phyloP scores from a whole-genome alignment of 768 basidiomycete species.

The Mycena sanguinolenta region DNA sequence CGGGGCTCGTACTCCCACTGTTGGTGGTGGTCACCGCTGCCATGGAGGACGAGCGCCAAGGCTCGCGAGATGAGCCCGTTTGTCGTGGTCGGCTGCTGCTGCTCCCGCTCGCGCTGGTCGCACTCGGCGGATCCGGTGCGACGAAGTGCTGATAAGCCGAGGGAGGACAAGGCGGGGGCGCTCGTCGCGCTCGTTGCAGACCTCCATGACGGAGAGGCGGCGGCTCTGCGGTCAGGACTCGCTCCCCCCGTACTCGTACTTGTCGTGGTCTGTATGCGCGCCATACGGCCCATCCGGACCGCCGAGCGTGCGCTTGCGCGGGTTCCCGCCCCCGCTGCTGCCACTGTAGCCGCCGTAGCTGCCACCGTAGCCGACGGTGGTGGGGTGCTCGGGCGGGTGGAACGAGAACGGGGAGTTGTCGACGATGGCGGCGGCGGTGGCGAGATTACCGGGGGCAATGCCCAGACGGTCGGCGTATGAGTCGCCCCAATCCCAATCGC shows the following conservation, averaged over 20 bases:
- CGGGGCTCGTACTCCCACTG: slow-evolving; percentile 37
- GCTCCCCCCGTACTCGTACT: slow-evolving; percentile 77
- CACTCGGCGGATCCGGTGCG: slow-evolving; percentile 47
- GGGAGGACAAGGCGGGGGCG: slow-evolving; percentile 60
- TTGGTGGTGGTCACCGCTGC: slow-evolving; percentile 48
- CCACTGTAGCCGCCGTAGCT: too few species aligned
- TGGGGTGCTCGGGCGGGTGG: slow-evolving; percentile 43
- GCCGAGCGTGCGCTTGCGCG: slow-evolving; percentile 66
- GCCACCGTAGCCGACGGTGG: slow-evolving; percentile 23
- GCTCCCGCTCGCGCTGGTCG: too few species aligned
- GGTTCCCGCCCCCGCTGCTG: slow-evolving; percentile 44
- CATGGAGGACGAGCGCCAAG: slow-evolving; percentile 61
- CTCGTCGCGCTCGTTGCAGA: slow-evolving; percentile 77
- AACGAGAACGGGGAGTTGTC: slow-evolving; percentile 74
- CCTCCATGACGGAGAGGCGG: slow-evolving; percentile 87
- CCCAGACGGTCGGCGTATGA: slow-evolving; percentile 65
- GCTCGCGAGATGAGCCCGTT: slow-evolving; percentile 62
- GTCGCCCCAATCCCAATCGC: slow-evolving; percentile 42
- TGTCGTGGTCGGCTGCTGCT: slow-evolving; percentile 59
- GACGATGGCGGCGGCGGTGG: slow-evolving; percentile 57
- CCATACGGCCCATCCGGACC: slow-evolving; percentile 58
- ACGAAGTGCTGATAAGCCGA: slow-evolving; percentile 50
- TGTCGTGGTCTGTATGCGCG: slow-evolving; percentile 52
- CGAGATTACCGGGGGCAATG: slow-evolving; percentile 78
- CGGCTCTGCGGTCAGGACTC: slow-evolving; percentile 86